phyloP scores from a whole-genome alignment of 768 basidiomycete genomes.

The Nevesoporus exiguus region DNA sequence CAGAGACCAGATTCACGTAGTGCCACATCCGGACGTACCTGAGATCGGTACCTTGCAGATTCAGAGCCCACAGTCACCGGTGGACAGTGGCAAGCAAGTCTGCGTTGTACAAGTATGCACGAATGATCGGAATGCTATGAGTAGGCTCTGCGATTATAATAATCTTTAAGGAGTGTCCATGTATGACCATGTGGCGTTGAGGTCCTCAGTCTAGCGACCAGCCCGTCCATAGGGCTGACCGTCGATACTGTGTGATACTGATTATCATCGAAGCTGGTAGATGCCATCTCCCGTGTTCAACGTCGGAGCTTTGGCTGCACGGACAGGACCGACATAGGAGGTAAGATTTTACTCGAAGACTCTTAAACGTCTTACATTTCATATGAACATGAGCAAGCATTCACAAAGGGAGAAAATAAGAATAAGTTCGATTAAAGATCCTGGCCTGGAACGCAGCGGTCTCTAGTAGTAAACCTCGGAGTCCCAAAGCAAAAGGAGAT shows the following conservation, averaged over 20 bases:
- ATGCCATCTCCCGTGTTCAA: constrained; percentile 40
- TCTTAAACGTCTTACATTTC: constrained; percentile 27
- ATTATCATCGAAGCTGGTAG: constrained; percentile 37
- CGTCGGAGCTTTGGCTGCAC: constrained; percentile 40
- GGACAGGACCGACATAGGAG: constrained; percentile 24
- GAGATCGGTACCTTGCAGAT: constrained; percentile 1
- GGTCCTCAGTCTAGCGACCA: no score
- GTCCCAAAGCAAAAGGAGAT: background rate
- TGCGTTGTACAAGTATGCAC: constrained; percentile 14
- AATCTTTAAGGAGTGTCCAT: background rate
- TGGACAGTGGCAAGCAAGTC: background rate
- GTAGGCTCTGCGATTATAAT: constrained; percentile 3
- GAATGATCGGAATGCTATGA: constrained; percentile 1
- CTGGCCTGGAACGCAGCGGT: constrained; percentile 37
- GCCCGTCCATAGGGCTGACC: no score
- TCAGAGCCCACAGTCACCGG: background rate
- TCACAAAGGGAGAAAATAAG: constrained; percentile 40
- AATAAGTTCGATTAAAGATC: constrained; percentile 41
- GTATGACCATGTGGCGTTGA: background rate
- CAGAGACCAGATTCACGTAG: no score
- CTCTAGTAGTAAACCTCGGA: constrained; percentile 42
- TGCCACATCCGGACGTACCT: no score
- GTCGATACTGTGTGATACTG: constrained; percentile 37
- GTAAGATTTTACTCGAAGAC: background rate
- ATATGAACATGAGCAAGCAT: constrained; percentile 43